These are phyloP conservation scores for Poa pratensis DNA, from an alignment of 176 grass and related monocot species.

Conservation along the genomic window DNA sequence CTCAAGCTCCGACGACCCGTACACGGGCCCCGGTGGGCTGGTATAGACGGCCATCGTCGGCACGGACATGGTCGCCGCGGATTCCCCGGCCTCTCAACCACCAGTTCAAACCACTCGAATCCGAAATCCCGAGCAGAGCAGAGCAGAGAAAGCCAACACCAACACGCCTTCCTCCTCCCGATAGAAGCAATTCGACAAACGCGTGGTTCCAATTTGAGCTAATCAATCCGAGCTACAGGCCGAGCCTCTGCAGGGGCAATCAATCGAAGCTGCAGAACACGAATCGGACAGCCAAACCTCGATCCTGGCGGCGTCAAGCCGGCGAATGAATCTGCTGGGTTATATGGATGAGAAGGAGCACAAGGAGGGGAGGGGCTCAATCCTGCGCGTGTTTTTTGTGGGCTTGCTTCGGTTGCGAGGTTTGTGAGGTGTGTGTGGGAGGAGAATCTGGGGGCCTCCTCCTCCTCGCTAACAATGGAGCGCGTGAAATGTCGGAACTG, in stretches of 20 bases:
- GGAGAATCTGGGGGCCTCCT: slow-evolving; percentile 32
- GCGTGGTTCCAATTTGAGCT: background rate
- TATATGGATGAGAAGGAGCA: slow-evolving; percentile 25
- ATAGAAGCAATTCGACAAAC: background rate
- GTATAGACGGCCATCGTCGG: slow-evolving; percentile 83
- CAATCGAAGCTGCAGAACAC: background rate
- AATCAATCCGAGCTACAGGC: background rate
- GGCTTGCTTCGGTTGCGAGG: slow-evolving; percentile 35
- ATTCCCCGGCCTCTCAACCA: slow-evolving; percentile 10
- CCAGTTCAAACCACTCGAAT: background rate
- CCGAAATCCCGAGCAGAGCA: background rate
- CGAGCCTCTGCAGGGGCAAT: background rate
- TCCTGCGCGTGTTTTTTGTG: slow-evolving; percentile 44
- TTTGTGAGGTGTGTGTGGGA: slow-evolving; percentile 33
- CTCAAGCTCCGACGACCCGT: slow-evolving; percentile 56
- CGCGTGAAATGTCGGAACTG: slow-evolving; percentile 37
- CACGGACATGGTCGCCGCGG: slow-evolving; percentile 57
- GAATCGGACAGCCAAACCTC: slow-evolving; percentile 6
- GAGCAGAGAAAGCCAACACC: background rate
- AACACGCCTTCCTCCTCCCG: background rate
- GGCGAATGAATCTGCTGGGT: slow-evolving; percentile 26
- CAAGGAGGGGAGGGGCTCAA: background rate
- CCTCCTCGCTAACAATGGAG: slow-evolving; percentile 43
- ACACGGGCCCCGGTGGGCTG: slow-evolving; percentile 53
- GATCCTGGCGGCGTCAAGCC: background rate